Evolutionary conservation across 2,329 filamentous ascomycete species (phyloP).

Genomic region (Alternaria dauci): DNA sequence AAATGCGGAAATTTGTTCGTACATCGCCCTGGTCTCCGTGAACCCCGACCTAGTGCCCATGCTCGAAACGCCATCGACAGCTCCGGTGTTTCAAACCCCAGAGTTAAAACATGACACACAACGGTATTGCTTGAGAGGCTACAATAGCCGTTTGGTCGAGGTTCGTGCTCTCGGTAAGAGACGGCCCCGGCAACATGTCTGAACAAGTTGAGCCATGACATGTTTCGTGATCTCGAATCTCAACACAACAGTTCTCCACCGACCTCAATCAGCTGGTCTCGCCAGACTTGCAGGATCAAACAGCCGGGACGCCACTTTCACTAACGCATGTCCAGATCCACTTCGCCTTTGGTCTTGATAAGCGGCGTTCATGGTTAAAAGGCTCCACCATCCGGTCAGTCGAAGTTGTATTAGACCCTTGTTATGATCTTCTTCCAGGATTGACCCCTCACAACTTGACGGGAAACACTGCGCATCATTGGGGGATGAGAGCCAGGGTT

Average conservation of each 20-base stretch:
- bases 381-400: slow-evolving; percentile 3
- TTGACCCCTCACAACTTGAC: slow-evolving; percentile 18
- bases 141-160: slow-evolving; percentile 8
- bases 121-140: slow-evolving; percentile 11
- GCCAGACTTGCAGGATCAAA: neutral
- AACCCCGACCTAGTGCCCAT: neutral
- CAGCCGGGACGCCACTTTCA: neutral
- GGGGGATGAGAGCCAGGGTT: slow-evolving; percentile 12
- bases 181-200: slow-evolving; percentile 9
- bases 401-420: slow-evolving; percentile 15
- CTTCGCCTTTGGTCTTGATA: neutral
- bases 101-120: slow-evolving; percentile 18
- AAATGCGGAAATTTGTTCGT: slow-evolving; percentile 7
- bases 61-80: slow-evolving; percentile 14
- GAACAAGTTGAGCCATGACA: slow-evolving; percentile 15
- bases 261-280: neutral
- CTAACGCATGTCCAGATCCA: neutral
- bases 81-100: slow-evolving; percentile 18
- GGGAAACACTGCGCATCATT: slow-evolving; percentile 19
- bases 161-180: slow-evolving; percentile 2
- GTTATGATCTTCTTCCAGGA: slow-evolving; percentile 10
- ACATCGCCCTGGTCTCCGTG: neutral
- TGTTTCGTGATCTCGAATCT: slow-evolving; percentile 18
- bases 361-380: neutral
- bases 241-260: slow-evolving; percentile 1